phyloP scores from a whole-genome alignment of 2,329 filamentous ascomycete species.

The Meredithiella fracta region DNA sequence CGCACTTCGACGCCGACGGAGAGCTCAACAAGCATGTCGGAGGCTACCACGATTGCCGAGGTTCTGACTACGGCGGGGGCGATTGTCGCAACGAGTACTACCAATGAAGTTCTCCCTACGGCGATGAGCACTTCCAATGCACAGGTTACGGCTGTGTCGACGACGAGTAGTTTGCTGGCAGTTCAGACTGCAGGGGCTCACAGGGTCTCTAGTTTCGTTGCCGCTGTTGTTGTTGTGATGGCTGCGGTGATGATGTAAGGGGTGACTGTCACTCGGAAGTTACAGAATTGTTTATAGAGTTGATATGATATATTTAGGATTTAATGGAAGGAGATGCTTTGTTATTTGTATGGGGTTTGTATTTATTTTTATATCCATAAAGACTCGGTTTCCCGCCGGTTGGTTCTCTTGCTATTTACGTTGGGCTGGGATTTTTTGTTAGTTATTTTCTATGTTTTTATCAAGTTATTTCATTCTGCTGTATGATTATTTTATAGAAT shows the following conservation, averaged over 20 bases:
- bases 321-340: neutral
- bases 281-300: neutral
- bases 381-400: neutral
- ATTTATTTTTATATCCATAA: neutral
- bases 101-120: neutral
- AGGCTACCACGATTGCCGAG: neutral
- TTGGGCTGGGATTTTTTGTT: too few relatives aligned
- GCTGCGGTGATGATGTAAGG: neutral
- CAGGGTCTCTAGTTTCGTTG: neutral
- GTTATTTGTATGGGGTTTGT: neutral
- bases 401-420: neutral
- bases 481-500: too few relatives aligned
- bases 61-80: neutral
- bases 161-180: neutral
- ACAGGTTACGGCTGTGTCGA: neutral
- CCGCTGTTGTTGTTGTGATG: neutral
- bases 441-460: too few relatives aligned
- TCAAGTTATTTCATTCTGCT: too few relatives aligned
- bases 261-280: neutral
- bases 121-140: neutral
- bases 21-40: neutral
- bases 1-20: neutral
- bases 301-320: too few relatives aligned
- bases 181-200: neutral
- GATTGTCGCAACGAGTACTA: neutral